These are phyloP conservation scores for Plasmodium vinckei DNA, from an alignment of 169 alveolate genomes.

Conservation along the genomic window DNA sequence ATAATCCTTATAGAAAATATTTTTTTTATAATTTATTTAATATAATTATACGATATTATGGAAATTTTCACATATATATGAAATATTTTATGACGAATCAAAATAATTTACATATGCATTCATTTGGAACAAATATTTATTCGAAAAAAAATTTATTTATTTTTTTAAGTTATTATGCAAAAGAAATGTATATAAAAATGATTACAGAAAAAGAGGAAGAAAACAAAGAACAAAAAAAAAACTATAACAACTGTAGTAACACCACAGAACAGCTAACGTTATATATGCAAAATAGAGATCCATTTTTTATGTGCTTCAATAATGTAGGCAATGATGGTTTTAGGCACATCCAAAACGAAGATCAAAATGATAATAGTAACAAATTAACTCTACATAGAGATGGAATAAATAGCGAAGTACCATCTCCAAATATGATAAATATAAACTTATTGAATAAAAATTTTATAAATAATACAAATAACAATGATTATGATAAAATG, in stretches of 20 bases:
- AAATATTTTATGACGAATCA: slow-evolving; percentile 14
- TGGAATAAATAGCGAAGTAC: not conserved
- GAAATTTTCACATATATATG: slow-evolving; percentile 29
- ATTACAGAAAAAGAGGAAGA: slow-evolving; percentile 14
- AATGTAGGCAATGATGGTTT: not conserved
- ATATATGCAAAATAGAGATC: not conserved
- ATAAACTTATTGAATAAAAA: slow-evolving; percentile 19
- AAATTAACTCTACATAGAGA: not conserved
- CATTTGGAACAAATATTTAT: slow-evolving; percentile 28
- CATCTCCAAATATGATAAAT: not conserved
- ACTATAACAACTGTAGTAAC: no score
- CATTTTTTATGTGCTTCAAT: slow-evolving; percentile 1
- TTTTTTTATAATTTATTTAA: slow-evolving; percentile 42
- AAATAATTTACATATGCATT: not conserved
- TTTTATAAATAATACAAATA: not conserved
- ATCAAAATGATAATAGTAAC: not conserved
- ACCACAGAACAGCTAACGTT: no score
- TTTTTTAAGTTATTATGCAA: slow-evolving; percentile 43
- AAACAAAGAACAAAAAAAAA: no score
- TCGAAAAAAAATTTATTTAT: slow-evolving; percentile 22
- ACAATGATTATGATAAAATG: not conserved
- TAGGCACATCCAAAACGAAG: not conserved
- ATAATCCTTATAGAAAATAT: slow-evolving; percentile 41
- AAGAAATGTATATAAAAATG: slow-evolving; percentile 24
- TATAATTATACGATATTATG: slow-evolving; percentile 58